Base-by-base conservation (phyloP, 495 filamentous ascomycete genomes). In the Aspergillus sclerotioniger region DNA sequence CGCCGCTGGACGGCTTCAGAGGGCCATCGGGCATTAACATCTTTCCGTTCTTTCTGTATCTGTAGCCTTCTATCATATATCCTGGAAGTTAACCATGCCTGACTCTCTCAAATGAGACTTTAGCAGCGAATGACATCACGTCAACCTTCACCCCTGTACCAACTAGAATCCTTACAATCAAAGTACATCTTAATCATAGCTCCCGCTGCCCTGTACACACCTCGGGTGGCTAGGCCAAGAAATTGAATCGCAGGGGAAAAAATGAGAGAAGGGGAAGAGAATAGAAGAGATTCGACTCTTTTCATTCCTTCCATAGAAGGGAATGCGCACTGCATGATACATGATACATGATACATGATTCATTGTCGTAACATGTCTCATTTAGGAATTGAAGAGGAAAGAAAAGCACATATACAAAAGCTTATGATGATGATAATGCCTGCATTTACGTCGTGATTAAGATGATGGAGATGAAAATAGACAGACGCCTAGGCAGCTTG, bases 1-100 rank as follows among this genome's bases (percentile, higher is more conserved):
- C 53, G 87, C 87, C 54, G 86, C 87, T 51, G 91, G 83, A 53
- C 82, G 90, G 71, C 73, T 93, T 61, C 82, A 87, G 62, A 84
- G 82, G 68, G 88, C 90, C 63, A 59, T 79, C 28, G 76, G 67
- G 19, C 76, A 73, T 28, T 79, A 69, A 67, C 50, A 20, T 15
- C 45, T 39, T 15, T 47, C 12, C 12, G 6, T 2, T 47, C 45
- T 5, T 21, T 49, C 45, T 53, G 48, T 41, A 28, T 49, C 46
- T 49, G 46, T 49, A 49, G 21, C 46, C 37, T 15, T 41, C 37
- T 41, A 41, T 41, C 13, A 41, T 41, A 41, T 41, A 41, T 41
- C 37, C 37, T 41, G 37, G 37, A 41, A 41, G 37, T 41, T 41
- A n/a, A 13, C 37, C 13, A 41, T 13, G 9, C n/a, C n/a, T n/a